phyloP scores from a whole-genome alignment of 2,329 filamentous ascomycete species.

The Botrytis fragariae region DNA sequence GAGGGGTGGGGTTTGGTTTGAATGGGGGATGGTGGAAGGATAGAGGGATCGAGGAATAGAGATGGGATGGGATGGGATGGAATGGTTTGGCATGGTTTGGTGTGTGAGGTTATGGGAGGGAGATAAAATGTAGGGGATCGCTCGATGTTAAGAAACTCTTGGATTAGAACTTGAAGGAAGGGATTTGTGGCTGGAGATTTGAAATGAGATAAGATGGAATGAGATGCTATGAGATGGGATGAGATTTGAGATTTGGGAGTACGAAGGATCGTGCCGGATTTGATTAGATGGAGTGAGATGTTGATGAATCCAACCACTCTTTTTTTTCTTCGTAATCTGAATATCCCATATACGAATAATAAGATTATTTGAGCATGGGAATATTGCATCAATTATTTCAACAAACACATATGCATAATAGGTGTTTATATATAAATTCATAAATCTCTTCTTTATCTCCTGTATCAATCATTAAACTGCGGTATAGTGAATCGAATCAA shows the following conservation, averaged over 20 bases:
- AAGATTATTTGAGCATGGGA: neutral
- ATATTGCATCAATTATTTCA: neutral
- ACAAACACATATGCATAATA: neutral
- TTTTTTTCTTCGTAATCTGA: neutral
- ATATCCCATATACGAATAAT: neutral
- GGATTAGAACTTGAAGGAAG: neutral
- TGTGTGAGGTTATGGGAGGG: neutral
- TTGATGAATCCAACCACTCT: neutral
- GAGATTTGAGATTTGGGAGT: neutral
- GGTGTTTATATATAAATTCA: neutral
- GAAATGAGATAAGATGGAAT: no score
- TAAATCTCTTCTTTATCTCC: neutral
- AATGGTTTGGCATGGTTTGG: no score
- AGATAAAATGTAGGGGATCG: neutral
- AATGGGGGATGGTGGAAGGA: neutral
- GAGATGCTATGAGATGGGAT: neutral
- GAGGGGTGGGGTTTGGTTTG: no score
- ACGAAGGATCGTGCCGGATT: neutral
- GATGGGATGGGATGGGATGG: neutral
- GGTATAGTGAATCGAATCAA: neutral
- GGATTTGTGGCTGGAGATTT: neutral
- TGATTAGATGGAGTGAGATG: no score
- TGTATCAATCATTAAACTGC: constrained; percentile 10
- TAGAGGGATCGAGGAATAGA: neutral
- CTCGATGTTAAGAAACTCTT: accelerated